Evolutionary conservation across 176 grass and related monocot genomes (phyloP).

Genomic region (Canna indica): DNA sequence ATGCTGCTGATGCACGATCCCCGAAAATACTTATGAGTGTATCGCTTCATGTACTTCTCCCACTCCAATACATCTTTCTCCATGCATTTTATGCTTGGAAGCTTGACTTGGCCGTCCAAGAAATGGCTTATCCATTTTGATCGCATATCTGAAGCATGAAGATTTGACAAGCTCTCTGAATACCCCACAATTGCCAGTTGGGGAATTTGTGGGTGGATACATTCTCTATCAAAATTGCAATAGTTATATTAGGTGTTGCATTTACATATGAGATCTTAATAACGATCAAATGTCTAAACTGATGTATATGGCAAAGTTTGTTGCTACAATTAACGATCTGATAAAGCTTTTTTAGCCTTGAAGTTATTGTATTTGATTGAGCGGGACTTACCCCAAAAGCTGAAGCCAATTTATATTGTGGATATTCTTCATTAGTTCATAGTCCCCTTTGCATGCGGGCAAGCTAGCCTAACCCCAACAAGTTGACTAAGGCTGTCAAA

Average conservation of each 20-base stretch:
- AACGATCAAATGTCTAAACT: too few relatives aligned
- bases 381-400: too few relatives aligned
- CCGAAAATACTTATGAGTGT: constrained; percentile 41
- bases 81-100: constrained; percentile 69
- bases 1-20: constrained; percentile 52
- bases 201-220: constrained; percentile 64
- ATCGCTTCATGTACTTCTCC: constrained; percentile 52
- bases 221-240: constrained; percentile 37
- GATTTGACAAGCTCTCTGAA: constrained; percentile 52
- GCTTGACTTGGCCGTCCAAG: constrained; percentile 34
- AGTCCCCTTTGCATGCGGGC: too few relatives aligned
- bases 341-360: too few relatives aligned
- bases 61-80: constrained; percentile 60
- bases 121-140: constrained; percentile 62
- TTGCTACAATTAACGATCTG: too few relatives aligned
- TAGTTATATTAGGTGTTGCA: background rate
- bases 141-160: constrained; percentile 60
- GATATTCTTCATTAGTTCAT: too few relatives aligned
- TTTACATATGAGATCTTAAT: background rate
- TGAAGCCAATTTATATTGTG: too few relatives aligned
- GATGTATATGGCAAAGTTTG: background rate
- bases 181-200: constrained; percentile 77
- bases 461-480: too few relatives aligned
- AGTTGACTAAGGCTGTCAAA: too few relatives aligned
- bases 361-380: too few relatives aligned